A percentile compares a stretch with the other conserved stretches of the same genome.
These are phyloP conservation scores for Berberis thunbergii DNA, from an alignment of 164 flowering plant species.

Conservation along the genomic window DNA sequence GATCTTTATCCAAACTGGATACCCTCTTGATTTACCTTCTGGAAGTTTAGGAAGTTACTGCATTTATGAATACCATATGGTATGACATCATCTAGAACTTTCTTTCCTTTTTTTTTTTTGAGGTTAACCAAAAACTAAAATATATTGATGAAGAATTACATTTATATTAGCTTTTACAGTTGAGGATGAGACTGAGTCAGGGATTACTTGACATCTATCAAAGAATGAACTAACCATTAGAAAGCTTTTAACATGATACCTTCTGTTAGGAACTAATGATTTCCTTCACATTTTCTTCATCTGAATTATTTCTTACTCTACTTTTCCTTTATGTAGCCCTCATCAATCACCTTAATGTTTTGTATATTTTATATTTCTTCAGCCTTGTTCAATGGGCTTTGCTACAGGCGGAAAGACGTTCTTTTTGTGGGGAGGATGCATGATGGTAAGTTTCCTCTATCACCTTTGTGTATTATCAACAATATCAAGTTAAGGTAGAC, in stretches of 20 bases:
- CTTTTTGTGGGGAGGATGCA: constrained; percentile 99
- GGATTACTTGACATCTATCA: no score
- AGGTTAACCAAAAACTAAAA: neutral
- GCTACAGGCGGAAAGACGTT: constrained; percentile 97
- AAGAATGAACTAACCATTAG: no score
- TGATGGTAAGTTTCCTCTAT: constrained; percentile 64
- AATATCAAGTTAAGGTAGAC: neutral
- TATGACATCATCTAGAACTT: constrained; percentile 20
- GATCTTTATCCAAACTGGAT: constrained; percentile 99
- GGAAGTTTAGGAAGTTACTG: constrained; percentile 98
- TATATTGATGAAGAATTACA: neutral
- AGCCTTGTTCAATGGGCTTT: constrained; percentile 99
- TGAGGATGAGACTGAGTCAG: no score
- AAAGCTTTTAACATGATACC: no score
- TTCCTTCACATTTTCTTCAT: no score
- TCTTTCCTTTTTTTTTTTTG: neutral
- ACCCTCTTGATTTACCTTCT: constrained; percentile 96
- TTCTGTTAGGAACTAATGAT: no score
- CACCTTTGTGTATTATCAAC: neutral
- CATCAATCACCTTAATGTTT: neutral
- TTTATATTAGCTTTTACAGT: neutral
- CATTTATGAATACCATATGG: constrained; percentile 98
- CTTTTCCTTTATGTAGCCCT: neutral
- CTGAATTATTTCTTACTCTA: neutral
- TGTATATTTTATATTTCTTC: constrained; percentile 12